A percentile compares a stretch with the other conserved stretches of the same genome.
phyloP scores from a whole-genome alignment of 78 protist genomes.

The Planoprotostelium fungivorum region DNA sequence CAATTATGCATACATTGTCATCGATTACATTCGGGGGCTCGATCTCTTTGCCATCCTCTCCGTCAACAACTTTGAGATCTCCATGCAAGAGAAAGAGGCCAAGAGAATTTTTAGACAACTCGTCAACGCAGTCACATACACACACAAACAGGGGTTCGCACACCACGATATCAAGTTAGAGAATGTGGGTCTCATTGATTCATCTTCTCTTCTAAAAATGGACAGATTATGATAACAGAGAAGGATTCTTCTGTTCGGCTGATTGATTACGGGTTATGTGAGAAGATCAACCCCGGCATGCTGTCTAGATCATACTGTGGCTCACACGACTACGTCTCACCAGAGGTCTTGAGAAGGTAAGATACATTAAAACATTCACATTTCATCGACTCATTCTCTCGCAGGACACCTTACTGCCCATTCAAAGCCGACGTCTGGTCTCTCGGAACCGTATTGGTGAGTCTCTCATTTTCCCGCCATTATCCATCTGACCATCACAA shows the following conservation, averaged over 20 bases:
- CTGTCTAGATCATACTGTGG: not conserved
- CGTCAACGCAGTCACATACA: not conserved
- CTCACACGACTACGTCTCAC: not conserved
- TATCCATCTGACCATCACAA: not conserved
- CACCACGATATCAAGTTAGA: not conserved
- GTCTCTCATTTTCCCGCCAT: not conserved
- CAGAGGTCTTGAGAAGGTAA: not conserved
- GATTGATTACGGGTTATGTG: not conserved
- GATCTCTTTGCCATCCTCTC: not conserved
- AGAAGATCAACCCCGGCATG: not conserved
- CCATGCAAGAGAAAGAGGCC: not conserved
- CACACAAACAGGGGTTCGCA: not conserved
- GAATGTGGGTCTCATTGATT: not conserved
- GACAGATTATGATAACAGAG: not conserved
- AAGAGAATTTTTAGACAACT: not conserved
- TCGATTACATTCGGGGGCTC: not conserved
- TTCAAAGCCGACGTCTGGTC: not conserved
- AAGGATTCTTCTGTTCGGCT: not conserved
- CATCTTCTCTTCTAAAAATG: not conserved
- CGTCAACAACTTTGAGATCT: not conserved
- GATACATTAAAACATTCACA: not conserved
- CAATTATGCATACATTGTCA: not conserved
- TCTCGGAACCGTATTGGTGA: not conserved
- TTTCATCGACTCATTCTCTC: not conserved
- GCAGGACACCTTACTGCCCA: not conserved